A percentile compares a stretch with the other conserved stretches of the same genome.
These are phyloP conservation scores for Salvia hispanica DNA, from an alignment of 257 asterid genomes.

Conservation along the genomic window DNA sequence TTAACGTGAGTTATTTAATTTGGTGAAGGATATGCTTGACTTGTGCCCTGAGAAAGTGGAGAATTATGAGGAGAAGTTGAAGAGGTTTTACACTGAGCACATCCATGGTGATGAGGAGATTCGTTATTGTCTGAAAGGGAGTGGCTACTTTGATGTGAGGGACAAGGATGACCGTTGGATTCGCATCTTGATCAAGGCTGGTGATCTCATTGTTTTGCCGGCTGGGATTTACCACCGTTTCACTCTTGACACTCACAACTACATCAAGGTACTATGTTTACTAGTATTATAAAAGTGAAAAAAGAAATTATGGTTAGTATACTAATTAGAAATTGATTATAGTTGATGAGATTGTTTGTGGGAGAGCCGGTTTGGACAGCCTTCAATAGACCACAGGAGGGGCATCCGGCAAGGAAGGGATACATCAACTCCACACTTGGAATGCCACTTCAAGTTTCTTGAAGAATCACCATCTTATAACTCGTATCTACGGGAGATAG, in stretches of 20 bases:
- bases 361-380: slow-evolving; percentile 94
- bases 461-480: slow-evolving; percentile 9
- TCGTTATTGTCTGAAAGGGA: slow-evolving; percentile 75
- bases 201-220: slow-evolving; percentile 79
- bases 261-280: slow-evolving; percentile 55
- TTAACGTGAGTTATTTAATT: background rate
- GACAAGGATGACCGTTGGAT: slow-evolving; percentile 77
- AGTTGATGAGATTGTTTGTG: slow-evolving; percentile 87
- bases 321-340: slow-evolving; percentile 17
- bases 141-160: slow-evolving; percentile 65
- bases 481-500: no score
- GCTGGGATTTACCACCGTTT: slow-evolving; percentile 92
- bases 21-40: slow-evolving; percentile 72
- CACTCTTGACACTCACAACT: slow-evolving; percentile 70
- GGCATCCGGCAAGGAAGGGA: slow-evolving; percentile 69
- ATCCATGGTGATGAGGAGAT: slow-evolving; percentile 84
- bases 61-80: slow-evolving; percentile 72
- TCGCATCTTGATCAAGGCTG: slow-evolving; percentile 72
- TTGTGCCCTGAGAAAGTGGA: slow-evolving; percentile 83
- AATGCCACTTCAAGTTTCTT: slow-evolving; percentile 52
- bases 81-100: slow-evolving; percentile 79
- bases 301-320: no score
- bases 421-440: slow-evolving; percentile 48
- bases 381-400: slow-evolving; percentile 76
- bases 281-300: no score